Evolutionary conservation across 1,139 yeast species (phyloP).

Genomic region (Protomyces inouyei): DNA sequence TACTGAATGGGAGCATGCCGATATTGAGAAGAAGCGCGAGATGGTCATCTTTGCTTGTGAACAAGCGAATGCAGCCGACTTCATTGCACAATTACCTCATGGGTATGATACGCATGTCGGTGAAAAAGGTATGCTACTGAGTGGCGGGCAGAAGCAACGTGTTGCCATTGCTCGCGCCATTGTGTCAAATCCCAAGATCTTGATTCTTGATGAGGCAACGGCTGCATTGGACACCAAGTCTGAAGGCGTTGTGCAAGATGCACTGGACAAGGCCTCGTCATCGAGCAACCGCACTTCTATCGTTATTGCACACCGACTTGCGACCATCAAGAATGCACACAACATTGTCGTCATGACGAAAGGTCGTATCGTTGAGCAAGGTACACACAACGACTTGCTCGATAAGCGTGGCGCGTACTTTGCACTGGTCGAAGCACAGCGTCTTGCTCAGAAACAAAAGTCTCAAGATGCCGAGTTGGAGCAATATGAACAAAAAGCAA

Average conservation of each 20-base stretch:
- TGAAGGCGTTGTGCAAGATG: slow-evolving; percentile 65
- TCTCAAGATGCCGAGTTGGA: slow-evolving; percentile 19
- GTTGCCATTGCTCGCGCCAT: slow-evolving; percentile 71
- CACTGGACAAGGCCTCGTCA: slow-evolving; percentile 56
- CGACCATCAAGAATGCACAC: slow-evolving; percentile 58
- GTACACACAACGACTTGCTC: slow-evolving; percentile 43
- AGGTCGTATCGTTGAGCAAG: slow-evolving; percentile 45
- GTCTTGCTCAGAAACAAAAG: slow-evolving; percentile 22
- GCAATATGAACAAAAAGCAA: slow-evolving; percentile 2
- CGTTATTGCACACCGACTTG: slow-evolving; percentile 70
- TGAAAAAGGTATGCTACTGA: slow-evolving; percentile 48
- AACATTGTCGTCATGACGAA: slow-evolving; percentile 45
- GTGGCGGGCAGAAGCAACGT: slow-evolving; percentile 81
- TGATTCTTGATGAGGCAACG: slow-evolving; percentile 75
- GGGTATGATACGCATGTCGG: slow-evolving; percentile 59
- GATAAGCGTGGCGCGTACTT: slow-evolving; percentile 38
- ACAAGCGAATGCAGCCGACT: slow-evolving; percentile 50
- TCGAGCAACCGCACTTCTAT: slow-evolving; percentile 60
- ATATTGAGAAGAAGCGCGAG: slow-evolving; percentile 42
- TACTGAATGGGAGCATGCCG: slow-evolving; percentile 40
- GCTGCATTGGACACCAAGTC: slow-evolving; percentile 68
- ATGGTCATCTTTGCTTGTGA: slow-evolving; percentile 46
- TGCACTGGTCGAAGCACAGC: slow-evolving; percentile 24
- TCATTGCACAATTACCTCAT: slow-evolving; percentile 51
- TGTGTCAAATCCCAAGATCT: slow-evolving; percentile 55